A percentile compares a stretch with the other conserved stretches of the same genome.
Evolutionary conservation across 2,329 filamentous ascomycete genomes (phyloP).

Genomic region (Hymenoscyphus fraxineus): DNA sequence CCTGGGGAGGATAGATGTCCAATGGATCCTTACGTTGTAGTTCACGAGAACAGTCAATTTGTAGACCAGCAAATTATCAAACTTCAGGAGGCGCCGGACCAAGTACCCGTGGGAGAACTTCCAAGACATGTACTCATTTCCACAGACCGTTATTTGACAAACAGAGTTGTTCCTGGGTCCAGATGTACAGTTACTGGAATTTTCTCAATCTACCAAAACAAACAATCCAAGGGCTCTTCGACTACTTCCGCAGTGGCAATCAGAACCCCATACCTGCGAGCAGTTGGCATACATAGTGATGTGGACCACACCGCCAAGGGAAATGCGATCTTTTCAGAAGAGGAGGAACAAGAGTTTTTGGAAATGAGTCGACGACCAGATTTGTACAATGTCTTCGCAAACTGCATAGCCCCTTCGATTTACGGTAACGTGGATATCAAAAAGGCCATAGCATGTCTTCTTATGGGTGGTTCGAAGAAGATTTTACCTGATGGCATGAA

Average conservation of each 20-base stretch:
- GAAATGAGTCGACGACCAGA: slow-evolving; percentile 88
- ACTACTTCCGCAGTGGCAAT: slow-evolving; percentile 85
- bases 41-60: slow-evolving; percentile 90
- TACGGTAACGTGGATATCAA: slow-evolving; percentile 97
- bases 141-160: slow-evolving; percentile 93
- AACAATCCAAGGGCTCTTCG: slow-evolving; percentile 72
- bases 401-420: slow-evolving; percentile 94
- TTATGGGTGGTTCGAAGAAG: slow-evolving; percentile 95
- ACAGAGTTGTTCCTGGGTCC: slow-evolving; percentile 90
- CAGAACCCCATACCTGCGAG: slow-evolving; percentile 87
- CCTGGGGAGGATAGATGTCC: slow-evolving; percentile 78
- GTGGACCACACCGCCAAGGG: slow-evolving; percentile 87
- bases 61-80: slow-evolving; percentile 98
- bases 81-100: slow-evolving; percentile 93
- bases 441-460: slow-evolving; percentile 89
- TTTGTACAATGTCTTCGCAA: slow-evolving; percentile 85
- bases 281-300: slow-evolving; percentile 88
- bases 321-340: slow-evolving; percentile 78
- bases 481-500: slow-evolving; percentile 97
- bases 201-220: slow-evolving; percentile 96
- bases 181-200: slow-evolving; percentile 94
- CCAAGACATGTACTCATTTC: slow-evolving; percentile 93
- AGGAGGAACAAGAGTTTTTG: slow-evolving; percentile 93
- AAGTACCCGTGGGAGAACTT: slow-evolving; percentile 94
- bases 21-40: slow-evolving; percentile 90